Evolutionary conservation across 2,329 filamentous ascomycete genomes (phyloP), one percentile per base, ranked within the genome.

Genomic region (Trichoderma oligosporum): DNA sequence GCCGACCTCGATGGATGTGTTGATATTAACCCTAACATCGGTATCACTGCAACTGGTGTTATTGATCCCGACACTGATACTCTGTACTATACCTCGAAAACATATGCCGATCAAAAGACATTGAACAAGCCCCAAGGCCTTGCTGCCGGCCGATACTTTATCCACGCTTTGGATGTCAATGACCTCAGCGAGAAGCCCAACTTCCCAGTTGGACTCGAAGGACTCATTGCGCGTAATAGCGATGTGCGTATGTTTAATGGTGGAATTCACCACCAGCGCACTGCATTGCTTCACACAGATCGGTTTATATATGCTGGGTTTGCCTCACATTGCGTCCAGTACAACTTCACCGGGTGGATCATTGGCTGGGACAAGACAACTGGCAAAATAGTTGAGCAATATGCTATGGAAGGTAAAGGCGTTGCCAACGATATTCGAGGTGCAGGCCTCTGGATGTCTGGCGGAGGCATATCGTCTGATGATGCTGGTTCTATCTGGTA

Each of bases 241-340:
- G 67, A 70, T 0, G 61, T 67, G 0, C 76, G 78, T n/a, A 77
- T 76, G 60, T 82, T 82, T 60, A 70, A 76, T 6, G 79, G 78
- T 4, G 81, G 81, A 0, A 75, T 79, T 4, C 73, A 80, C 35
- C 73, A 80, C 29, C 80, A 83, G 62, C 72, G 79, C 7, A 78
- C 81, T 0, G 75, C 72, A 3, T 65, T 83, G 11, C 68, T 76
- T 1, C 69, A 78, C 22, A 67, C 76, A 0, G 77, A 77, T 2
- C 70, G 76, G 49, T 74, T 72, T 41, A 68, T 83, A 5, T 81
- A 82, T 54, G 78, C 74, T 0, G 79, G 73, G 0, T 82, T 83
- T 59, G 80, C 78, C 0, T 80, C 78, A 8, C 77, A 82, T 60
- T 83, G 80, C 48, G 80, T 81, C 22, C 72, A 78, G 56, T 83